Evolutionary conservation across 305 asterid genomes (phyloP), one percentile per base, ranked within the genome.

Genomic region (Plantago lanceolata): DNA sequence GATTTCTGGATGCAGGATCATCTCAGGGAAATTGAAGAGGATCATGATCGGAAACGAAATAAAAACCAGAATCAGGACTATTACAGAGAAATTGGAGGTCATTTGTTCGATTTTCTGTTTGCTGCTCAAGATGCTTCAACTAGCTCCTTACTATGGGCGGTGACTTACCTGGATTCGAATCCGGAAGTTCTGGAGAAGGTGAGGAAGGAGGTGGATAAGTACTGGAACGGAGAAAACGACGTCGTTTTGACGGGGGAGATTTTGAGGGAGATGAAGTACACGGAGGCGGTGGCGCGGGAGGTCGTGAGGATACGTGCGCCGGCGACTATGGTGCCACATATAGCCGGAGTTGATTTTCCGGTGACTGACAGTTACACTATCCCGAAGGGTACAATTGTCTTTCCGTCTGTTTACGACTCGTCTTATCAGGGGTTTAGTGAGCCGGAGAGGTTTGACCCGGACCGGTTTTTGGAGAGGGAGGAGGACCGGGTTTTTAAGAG

Each of bases 111-210:
- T 31, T 87, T 87, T 59, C 64, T 87, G 40, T 87, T 87, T 77
- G 95, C 95, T 2, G 72, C 95, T 0, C 95, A 87, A 68, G 95
- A 87, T 57, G 95, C 95, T 9, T 87, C 95, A 0, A 87, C 95
- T 21, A 79, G 90, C 0, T 83, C 95, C 8, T 59, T 87, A 29
- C 68, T 87, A 45, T 87, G 95, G 95, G 85, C 95, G 28, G 76
- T 87, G 16, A 20, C 82, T 3, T 64, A 71, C 19, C 70, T 87
- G 55, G 95, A 85, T 21, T 76, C 88, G 1, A 81, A 85, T 16
- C 85, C 81, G 0, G 43, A 66, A 0, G 84, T 87, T 40, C 67
- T 85, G 11, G 73, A 71, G 45, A 69, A 61, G 20, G 87, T 85
- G 55, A 70, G 86, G 2, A 24, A 70, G 0, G 95, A 87, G 70